phyloP scores from a whole-genome alignment of 768 basidiomycete genomes.

The Leccinum truebloodii region DNA sequence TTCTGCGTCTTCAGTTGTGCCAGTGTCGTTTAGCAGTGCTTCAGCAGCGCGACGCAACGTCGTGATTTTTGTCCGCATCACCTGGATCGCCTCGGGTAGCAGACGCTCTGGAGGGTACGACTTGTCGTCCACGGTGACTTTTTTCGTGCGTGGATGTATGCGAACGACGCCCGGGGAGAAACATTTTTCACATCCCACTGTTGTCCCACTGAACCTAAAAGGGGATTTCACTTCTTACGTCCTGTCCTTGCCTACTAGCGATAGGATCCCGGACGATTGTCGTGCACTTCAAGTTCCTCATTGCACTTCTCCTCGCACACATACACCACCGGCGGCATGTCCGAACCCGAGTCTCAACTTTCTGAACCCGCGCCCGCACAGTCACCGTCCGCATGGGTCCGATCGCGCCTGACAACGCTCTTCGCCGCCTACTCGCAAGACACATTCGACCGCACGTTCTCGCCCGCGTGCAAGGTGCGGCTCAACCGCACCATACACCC shows the following conservation, averaged over 20 bases:
- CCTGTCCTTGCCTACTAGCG: background rate
- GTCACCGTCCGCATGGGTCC: slow-evolving; percentile 29
- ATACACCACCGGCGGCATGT: background rate
- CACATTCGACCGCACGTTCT: slow-evolving; percentile 35
- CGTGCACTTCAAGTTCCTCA: background rate
- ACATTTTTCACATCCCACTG: too few species aligned
- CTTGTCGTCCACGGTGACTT: slow-evolving; percentile 60
- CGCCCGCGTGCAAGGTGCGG: slow-evolving; percentile 34
- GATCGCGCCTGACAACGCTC: slow-evolving; percentile 29
- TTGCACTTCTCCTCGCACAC: background rate
- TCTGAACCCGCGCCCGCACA: background rate
- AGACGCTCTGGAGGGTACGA: slow-evolving; percentile 82
- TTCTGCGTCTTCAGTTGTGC: slow-evolving; percentile 48
- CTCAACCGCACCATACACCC: slow-evolving; percentile 30
- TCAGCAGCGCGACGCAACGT: slow-evolving; percentile 59
- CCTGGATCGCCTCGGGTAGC: slow-evolving; percentile 73
- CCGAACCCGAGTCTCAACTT: background rate
- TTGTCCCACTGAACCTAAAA: too few species aligned
- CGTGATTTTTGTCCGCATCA: slow-evolving; percentile 81
- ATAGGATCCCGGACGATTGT: background rate
- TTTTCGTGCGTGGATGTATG: slow-evolving; percentile 56
- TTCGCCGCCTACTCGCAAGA: slow-evolving; percentile 25
- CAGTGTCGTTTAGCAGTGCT: slow-evolving; percentile 48
- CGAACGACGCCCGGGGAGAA: slow-evolving; percentile 72
- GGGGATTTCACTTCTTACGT: background rate